These are phyloP conservation scores for Oryza meyeriana DNA, from an alignment of 176 grass and related monocot species.

Conservation along the genomic window DNA sequence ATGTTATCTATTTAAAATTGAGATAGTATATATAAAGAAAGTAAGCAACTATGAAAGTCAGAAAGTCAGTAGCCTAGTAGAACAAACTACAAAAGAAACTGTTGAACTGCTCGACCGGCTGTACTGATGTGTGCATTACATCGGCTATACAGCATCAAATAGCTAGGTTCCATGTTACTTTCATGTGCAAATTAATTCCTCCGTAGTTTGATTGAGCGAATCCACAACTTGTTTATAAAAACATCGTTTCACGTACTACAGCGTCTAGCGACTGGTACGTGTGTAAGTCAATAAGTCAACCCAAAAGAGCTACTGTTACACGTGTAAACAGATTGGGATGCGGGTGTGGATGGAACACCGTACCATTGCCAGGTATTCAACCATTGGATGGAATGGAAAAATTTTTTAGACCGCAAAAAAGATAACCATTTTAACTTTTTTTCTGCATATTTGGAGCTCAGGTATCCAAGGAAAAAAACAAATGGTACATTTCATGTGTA, in stretches of 20 bases:
- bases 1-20: too few species aligned
- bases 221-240: background rate
- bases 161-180: background rate
- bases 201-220: background rate
- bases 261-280: background rate
- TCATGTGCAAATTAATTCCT: background rate
- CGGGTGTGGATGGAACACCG: background rate
- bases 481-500: background rate
- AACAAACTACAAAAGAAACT: background rate
- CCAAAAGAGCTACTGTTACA: background rate
- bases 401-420: background rate
- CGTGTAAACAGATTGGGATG: background rate
- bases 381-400: background rate
- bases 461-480: background rate
- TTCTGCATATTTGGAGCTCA: background rate
- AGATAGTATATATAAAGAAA: too few species aligned
- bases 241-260: background rate
- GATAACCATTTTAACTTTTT: background rate
- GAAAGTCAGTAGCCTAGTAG: background rate
- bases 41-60: too few species aligned
- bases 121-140: background rate
- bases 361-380: background rate
- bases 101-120: background rate
- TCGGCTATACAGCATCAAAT: conserved; percentile 4
- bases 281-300: conserved; percentile 14